Evolutionary conservation across 2,329 filamentous ascomycete genomes (phyloP).

Genomic region (Sclerotiophoma versabilis): DNA sequence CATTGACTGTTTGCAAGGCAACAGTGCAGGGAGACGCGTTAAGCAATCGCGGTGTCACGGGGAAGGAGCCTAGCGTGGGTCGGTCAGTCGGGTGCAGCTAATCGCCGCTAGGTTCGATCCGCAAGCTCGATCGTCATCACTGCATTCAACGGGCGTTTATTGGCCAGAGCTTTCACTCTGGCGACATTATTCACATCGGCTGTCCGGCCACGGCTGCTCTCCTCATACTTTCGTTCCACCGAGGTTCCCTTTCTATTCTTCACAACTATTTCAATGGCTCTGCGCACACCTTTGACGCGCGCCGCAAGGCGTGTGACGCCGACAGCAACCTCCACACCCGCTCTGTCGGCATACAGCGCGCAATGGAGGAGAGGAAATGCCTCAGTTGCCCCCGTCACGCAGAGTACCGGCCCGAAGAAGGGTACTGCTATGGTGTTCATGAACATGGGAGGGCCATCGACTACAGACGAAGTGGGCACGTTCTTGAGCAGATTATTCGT

Average conservation of each 20-base stretch:
- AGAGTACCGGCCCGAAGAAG: conserved; percentile 74
- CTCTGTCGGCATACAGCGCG: conserved; percentile 39
- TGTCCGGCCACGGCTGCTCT: conserved; percentile 27
- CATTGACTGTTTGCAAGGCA: conserved; percentile 28
- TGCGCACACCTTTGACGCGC: conserved; percentile 44
- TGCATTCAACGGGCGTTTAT: conserved; percentile 24
- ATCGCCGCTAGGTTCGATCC: conserved; percentile 23
- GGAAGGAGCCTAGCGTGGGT: conserved; percentile 4
- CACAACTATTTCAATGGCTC: conserved; percentile 49
- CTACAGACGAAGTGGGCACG: conserved; percentile 83
- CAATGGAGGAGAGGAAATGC: conserved; percentile 49
- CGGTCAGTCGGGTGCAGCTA: neutral
- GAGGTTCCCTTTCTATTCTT: conserved; percentile 9
- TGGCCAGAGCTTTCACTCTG: conserved; percentile 31
- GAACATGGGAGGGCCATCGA: conserved; percentile 97
- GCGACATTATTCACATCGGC: conserved; percentile 30
- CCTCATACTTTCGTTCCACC: conserved; percentile 16
- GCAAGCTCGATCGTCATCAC: conserved; percentile 36
- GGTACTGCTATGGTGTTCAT: conserved; percentile 98
- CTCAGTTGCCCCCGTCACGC: conserved; percentile 67
- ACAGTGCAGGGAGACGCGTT: conserved; percentile 30
- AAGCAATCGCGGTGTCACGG: conserved; percentile 33
- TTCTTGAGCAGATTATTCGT: conserved; percentile 94
- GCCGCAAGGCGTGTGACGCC: conserved; percentile 43
- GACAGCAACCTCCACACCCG: conserved; percentile 36